Evolutionary conservation across 345 rosid genomes (phyloP).

Genomic region (Bretschneidera sinensis): DNA sequence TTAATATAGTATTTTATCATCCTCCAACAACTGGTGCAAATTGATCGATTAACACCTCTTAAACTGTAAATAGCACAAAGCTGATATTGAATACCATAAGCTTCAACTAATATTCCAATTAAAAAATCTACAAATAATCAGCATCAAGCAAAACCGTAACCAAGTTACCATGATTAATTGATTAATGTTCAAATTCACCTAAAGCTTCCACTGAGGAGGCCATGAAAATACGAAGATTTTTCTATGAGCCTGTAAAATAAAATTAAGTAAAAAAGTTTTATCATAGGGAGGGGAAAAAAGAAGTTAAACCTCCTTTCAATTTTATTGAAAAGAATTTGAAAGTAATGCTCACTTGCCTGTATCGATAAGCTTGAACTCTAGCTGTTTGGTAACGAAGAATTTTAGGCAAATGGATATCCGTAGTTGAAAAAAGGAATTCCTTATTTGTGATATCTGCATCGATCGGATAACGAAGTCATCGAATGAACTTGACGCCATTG

Average conservation of each 20-base stretch:
- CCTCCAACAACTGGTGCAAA: neutral
- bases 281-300: neutral
- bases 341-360: constrained; percentile 28
- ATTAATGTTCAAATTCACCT: constrained; percentile 27
- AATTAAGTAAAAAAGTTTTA: no score
- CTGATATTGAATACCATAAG: neutral
- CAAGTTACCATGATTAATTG: constrained; percentile 19
- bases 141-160: constrained; percentile 1
- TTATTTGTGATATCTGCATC: constrained; percentile 15
- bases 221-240: constrained; percentile 57
- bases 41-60: neutral
- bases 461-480: constrained; percentile 25
- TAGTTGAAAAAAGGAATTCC: constrained; percentile 35
- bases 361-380: constrained; percentile 43
- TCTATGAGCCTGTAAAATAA: constrained; percentile 38
- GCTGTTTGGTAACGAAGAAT: constrained; percentile 36
- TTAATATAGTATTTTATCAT: no score
- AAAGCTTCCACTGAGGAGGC: constrained; percentile 62
- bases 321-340: neutral
- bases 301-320: neutral
- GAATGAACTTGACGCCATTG: constrained; percentile 41
- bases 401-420: constrained; percentile 31
- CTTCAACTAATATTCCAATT: neutral
- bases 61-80: neutral
- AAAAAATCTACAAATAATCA: neutral